A percentile compares a stretch with the other conserved stretches of the same genome.
These are phyloP conservation scores for Sordaria brevicollis DNA, from an alignment of 495 filamentous ascomycete species.

Conservation along the genomic window DNA sequence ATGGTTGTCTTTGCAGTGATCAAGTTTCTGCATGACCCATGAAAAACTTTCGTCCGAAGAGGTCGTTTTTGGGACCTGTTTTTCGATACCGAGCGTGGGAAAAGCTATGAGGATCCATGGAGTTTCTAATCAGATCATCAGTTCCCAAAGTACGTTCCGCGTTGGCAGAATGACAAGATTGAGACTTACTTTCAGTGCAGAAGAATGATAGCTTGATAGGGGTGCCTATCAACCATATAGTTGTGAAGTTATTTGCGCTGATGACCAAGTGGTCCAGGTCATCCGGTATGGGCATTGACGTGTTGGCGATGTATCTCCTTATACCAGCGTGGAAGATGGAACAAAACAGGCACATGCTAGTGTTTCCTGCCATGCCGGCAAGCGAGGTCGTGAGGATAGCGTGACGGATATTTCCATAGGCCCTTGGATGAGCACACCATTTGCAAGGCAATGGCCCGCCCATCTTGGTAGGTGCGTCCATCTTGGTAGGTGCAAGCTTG, in stretches of 20 bases:
- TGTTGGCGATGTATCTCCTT: not conserved
- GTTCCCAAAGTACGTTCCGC: not conserved
- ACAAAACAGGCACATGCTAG: not conserved
- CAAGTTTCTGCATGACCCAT: constrained; percentile 1
- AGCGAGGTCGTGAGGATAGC: not conserved
- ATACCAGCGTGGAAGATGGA: not conserved
- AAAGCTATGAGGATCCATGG: not conserved
- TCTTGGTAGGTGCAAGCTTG: not conserved
- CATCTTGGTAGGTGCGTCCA: not conserved
- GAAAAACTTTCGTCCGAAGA: not conserved
- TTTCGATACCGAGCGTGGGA: not conserved
- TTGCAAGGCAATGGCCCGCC: too few species aligned
- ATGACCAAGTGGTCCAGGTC: not conserved
- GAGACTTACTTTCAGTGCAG: not conserved
- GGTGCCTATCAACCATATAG: not conserved
- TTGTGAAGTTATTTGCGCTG: too few species aligned
- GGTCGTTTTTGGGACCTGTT: not conserved
- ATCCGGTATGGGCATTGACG: not conserved
- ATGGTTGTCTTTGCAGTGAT: not conserved
- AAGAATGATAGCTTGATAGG: constrained; percentile 1
- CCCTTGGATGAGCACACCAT: not conserved
- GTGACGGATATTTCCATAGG: too few species aligned
- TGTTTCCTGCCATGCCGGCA: not conserved
- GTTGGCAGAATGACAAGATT: not conserved
- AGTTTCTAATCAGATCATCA: not conserved